Base-by-base conservation (phyloP, 176 grass and related monocot species). In the Zizania latifolia region DNA sequence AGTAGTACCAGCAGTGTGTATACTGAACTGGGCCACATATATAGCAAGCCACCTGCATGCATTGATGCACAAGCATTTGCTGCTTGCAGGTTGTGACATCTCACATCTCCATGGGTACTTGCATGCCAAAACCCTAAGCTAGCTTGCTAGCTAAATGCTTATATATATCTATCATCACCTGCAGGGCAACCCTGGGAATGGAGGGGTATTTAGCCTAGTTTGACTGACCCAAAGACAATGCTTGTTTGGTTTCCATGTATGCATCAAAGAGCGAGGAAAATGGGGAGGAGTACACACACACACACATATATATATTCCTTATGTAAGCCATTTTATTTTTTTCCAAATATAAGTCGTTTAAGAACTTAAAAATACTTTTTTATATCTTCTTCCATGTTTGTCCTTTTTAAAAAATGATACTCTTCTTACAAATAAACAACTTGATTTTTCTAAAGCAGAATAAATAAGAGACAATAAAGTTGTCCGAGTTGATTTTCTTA, bases 21-120 rank as follows among this genome's bases (percentile, higher is more conserved):
- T 58, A 32, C 62, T 26, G 41, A 33, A 81, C 40, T 50, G 69
- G 62, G 48, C 10, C 51, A 73, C 22, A 65, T 29, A 22, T 64
- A 10, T 50, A 69, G 70, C 24, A n/a, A 64, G 56, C 33, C 40
- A 44, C 44, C 71, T 82, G 74, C 44, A 78, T 78, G n/a, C n/a
- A n/a, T n/a, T 76, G 37, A 80, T 74, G 78, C 43, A 56, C 32
- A 30, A 61, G 78, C 33, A 24, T 35, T 37, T 86, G 75, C 72
- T 86, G 81, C 75, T 83, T 83, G 84, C 80, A 83, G 58, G 78
- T 14, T 81, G 62, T 79, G 82, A 78, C 70, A 70, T 78, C 74
- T 36, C 22, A 78, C 70, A 70, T 78, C 74, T 36, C 22, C 72
- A 64, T 68, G 86, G 30, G 75, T 66, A 36, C 65, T 32, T 78